These are phyloP conservation scores for Mycena vitilis DNA, from an alignment of 768 basidiomycete genomes.

Conservation along the genomic window DNA sequence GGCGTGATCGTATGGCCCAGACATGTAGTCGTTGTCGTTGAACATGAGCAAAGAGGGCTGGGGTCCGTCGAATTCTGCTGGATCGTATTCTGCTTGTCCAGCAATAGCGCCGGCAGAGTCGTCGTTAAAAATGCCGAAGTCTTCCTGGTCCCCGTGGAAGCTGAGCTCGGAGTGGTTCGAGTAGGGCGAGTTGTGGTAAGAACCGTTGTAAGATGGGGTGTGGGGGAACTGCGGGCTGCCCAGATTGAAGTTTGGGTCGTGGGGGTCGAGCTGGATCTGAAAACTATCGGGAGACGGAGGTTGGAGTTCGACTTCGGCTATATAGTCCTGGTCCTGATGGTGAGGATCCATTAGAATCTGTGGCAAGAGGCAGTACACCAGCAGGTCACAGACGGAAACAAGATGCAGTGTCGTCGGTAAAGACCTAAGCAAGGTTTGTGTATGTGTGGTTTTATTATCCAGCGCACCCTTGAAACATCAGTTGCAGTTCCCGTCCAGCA, in stretches of 20 bases:
- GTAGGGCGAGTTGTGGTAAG: conserved; percentile 79
- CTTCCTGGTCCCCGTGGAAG: conserved; percentile 60
- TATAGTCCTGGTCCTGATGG: conserved; percentile 35
- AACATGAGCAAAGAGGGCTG: conserved; percentile 69
- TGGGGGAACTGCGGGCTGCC: conserved; percentile 51
- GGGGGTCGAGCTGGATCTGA: conserved; percentile 37
- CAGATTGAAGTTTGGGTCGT: conserved; percentile 34
- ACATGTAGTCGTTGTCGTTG: conserved; percentile 61
- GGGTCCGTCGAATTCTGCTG: conserved; percentile 77
- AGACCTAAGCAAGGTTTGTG: background rate
- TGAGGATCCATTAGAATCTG: conserved; percentile 25
- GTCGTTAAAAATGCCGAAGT: conserved; percentile 63
- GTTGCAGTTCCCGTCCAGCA: background rate
- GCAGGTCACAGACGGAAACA: background rate
- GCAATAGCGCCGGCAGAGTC: conserved; percentile 44
- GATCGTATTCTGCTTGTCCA: conserved; percentile 69
- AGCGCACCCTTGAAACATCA: conserved; percentile 12
- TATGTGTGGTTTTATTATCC: conserved; percentile 7
- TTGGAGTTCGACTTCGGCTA: conserved; percentile 42
- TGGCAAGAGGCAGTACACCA: conserved; percentile 24
- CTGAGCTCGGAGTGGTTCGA: conserved; percentile 76
- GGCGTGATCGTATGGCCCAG: conserved; percentile 55
- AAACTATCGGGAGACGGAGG: conserved; percentile 41
- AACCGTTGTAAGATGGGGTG: conserved; percentile 71
- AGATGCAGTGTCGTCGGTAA: conserved; percentile 27